Evolutionary conservation across 768 basidiomycete genomes (phyloP), one percentile per base, ranked within the genome.

Genomic region (Leccinum barrowsii): DNA sequence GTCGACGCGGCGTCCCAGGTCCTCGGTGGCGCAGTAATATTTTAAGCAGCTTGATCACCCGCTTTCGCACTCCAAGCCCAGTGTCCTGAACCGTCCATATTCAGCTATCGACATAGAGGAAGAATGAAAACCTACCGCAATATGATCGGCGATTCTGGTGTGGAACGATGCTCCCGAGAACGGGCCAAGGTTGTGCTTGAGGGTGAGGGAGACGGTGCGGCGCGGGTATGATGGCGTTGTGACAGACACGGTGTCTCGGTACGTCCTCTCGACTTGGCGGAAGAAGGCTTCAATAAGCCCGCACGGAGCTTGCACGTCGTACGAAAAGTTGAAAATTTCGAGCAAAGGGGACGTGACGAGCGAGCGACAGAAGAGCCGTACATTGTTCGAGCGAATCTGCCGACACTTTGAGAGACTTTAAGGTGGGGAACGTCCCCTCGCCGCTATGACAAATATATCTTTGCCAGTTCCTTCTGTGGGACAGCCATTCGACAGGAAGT

Each of bases 361-460:
- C 30, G 66, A 60, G 3, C 22, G 22, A 24, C 5, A 72, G 3
- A 13, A 72, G 59, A 5, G 65, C 63, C 12, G 64, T 65, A 44
- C 70, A 74, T 54, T 70, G 68, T 3, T 65, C 61, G 15, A 74
- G 72, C 17, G 64, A 61, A 22, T 61, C 24, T 21, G 71, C 63
- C 51, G 52, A 30, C 50, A 72, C 55, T 34, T 65, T 72, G 50
- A 74, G 40, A 17, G 50, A 57, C 42, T 51, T 68, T 34, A 72
- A 52, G 48, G 47, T 48, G 4, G 67, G 64, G 50, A 72, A 73
- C 6, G 60, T 62, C 42, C 44, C 60, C 50, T 58, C 49, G 44
- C 15, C n/a, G 17, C 17, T 40, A n/a, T 3, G 40, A 40, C 40
- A n/a, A 40, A 40, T 8, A 13, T 44, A 32, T 3, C 6, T 22